Evolutionary conservation across 192 early-diverging fungal species (phyloP).

Genomic region (Paraglomus brasilianum): DNA sequence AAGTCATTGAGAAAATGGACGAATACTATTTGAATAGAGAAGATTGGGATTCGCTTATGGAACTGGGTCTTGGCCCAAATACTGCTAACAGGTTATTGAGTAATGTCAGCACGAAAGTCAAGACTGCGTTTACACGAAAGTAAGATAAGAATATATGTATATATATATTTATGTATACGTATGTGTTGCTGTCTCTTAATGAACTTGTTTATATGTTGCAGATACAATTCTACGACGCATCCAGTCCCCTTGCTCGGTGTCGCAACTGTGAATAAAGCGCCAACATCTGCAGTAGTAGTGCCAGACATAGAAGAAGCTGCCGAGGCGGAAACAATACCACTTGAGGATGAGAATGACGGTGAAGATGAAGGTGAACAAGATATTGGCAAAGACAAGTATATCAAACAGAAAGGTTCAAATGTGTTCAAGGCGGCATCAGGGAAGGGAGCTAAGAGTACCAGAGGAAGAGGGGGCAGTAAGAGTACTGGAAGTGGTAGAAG

Average conservation of each 20-base stretch:
- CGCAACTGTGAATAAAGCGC: conserved; percentile 33
- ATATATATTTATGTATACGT: background rate
- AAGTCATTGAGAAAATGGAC: conserved; percentile 88
- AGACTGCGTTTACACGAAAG: conserved; percentile 78
- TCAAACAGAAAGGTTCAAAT: conserved; percentile 39
- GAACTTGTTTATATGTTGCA: conserved; percentile 29
- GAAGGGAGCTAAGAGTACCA: conserved; percentile 18
- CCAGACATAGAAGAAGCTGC: conserved; percentile 63
- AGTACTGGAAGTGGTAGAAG: too few relatives aligned
- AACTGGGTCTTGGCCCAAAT: conserved; percentile 64
- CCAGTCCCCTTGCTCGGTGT: conserved; percentile 58
- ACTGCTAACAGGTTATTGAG: conserved; percentile 46
- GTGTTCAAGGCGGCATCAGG: conserved; percentile 7
- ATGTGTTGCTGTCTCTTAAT: background rate
- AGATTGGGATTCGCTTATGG: conserved; percentile 82
- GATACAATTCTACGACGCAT: conserved; percentile 65
- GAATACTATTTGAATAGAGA: conserved; percentile 89
- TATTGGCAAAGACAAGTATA: conserved; percentile 48
- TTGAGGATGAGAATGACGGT: conserved; percentile 50
- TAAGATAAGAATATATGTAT: conserved; percentile 40
- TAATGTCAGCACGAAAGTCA: conserved; percentile 62
- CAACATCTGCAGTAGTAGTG: conserved; percentile 31
- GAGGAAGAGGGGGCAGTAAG: too few relatives aligned
- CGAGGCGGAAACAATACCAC: conserved; percentile 41
- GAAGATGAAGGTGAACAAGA: conserved; percentile 56